Conservation (phyloP, 2,329 filamentous ascomycete genomes). For the Colletotrichum filicis region DNA sequence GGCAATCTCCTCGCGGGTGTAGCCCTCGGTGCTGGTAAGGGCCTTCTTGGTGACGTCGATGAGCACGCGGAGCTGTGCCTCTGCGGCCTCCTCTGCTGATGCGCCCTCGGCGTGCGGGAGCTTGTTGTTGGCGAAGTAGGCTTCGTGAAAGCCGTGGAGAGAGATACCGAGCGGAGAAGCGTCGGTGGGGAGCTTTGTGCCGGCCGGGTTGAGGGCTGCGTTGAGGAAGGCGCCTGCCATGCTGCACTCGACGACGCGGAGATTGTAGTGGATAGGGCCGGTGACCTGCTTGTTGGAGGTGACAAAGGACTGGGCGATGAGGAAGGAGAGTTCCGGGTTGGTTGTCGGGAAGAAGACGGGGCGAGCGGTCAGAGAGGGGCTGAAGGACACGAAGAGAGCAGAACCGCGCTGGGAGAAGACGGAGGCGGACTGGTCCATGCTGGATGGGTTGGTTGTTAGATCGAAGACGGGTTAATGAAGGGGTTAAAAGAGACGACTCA, state of each 20-base stretch:
- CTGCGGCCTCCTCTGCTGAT: conserved; percentile 38
- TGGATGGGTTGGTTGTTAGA: conserved; percentile 44
- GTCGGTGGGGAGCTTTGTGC: conserved; percentile 76
- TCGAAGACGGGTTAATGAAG: neutral
- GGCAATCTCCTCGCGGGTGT: conserved; percentile 88
- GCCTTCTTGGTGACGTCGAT: conserved; percentile 75
- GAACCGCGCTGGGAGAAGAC: conserved; percentile 90
- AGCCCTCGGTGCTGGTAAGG: conserved; percentile 83
- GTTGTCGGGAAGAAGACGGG: conserved; percentile 87
- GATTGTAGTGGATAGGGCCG: conserved; percentile 93
- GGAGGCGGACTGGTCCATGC: conserved; percentile 97
- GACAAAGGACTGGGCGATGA: conserved; percentile 95
- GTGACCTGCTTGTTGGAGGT: conserved; percentile 95
- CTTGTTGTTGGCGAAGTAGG: conserved; percentile 73
- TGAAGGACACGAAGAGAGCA: conserved; percentile 91
- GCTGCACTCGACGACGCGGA: conserved; percentile 95
- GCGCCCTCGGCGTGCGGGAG: conserved; percentile 45
- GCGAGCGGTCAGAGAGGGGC: conserved; percentile 78
- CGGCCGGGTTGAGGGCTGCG: conserved; percentile 65
- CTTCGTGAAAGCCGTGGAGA: conserved; percentile 87
- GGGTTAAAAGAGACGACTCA: conserved; percentile 53
- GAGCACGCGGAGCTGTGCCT: conserved; percentile 79
- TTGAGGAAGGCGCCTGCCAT: conserved; percentile 81
- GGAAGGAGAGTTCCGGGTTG: conserved; percentile 85
- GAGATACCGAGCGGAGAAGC: conserved; percentile 85